Conservation (phyloP, 1,284 basidiomycete species). For the Cerrena zonata region DNA sequence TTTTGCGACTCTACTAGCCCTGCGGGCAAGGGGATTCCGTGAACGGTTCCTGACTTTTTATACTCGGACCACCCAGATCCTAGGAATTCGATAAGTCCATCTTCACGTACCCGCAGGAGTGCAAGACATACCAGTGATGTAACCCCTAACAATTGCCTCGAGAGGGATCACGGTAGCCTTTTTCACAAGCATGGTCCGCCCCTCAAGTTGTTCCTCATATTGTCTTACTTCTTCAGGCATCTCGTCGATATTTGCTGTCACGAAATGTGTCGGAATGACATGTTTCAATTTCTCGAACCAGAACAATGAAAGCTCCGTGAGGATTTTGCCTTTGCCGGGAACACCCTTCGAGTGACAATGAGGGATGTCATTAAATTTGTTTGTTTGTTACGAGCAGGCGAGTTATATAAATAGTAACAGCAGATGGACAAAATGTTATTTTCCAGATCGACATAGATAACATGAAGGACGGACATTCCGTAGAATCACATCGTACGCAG, state of each 20-base stretch:
- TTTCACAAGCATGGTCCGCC: conserved; percentile 85
- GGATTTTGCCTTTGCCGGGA: conserved; percentile 85
- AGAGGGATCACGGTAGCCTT: conserved; percentile 88
- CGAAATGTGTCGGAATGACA: conserved; percentile 83
- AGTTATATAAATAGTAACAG: too few relatives aligned
- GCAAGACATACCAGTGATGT: conserved; percentile 73
- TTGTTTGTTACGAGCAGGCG: too few relatives aligned
- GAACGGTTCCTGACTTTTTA: conserved; percentile 81
- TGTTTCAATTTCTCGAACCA: conserved; percentile 85
- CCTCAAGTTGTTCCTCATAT: conserved; percentile 72
- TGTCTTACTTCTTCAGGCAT: conserved; percentile 71
- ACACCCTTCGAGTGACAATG: conserved; percentile 63
- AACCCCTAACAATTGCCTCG: conserved; percentile 96
- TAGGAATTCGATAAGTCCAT: conserved; percentile 26
- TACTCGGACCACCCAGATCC: conserved; percentile 97
- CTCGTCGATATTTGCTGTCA: conserved; percentile 66
- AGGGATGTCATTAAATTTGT: background rate
- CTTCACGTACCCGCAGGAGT: background rate
- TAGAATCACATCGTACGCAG: conserved; percentile 93
- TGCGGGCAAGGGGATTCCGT: conserved; percentile 73
- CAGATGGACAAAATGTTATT: conserved; percentile 4
- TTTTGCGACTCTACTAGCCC: conserved; percentile 84
- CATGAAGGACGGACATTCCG: conserved; percentile 62
- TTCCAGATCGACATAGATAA: conserved; percentile 1
- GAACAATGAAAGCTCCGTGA: conserved; percentile 88